Percentiles rank a stretch among this genome's conserved stretches.
phyloP scores from a whole-genome alignment of 495 filamentous ascomycete species.

The Annulohypoxylon nitens region DNA sequence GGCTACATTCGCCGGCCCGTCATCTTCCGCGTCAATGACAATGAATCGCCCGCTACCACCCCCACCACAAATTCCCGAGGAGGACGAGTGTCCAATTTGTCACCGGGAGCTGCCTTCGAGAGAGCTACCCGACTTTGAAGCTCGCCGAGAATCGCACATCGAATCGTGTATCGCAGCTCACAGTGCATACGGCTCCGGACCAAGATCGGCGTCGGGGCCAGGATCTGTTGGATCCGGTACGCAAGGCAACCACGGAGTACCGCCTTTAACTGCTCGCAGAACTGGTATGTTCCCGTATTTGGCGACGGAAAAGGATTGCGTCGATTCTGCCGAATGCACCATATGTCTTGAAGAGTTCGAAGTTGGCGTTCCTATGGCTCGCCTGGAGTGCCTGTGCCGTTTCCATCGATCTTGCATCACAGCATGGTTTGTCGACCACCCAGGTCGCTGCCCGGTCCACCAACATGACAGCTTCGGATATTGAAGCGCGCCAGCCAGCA shows the following conservation, averaged over 20 bases:
- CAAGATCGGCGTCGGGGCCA: conserved; percentile 22
- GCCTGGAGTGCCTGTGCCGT: conserved; percentile 92
- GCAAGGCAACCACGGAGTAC: conserved; percentile 33
- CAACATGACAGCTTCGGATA: conserved; percentile 65
- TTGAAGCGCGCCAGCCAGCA: conserved; percentile 29
- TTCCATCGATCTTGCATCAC: conserved; percentile 83
- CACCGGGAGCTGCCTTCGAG: conserved; percentile 79
- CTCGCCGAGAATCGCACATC: conserved; percentile 80
- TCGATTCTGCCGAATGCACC: conserved; percentile 85
- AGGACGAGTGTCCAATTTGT: conserved; percentile 93
- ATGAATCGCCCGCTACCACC: conserved; percentile 48
- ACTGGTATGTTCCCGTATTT: conserved; percentile 72
- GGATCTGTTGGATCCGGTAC: conserved; percentile 22
- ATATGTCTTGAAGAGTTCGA: conserved; percentile 98
- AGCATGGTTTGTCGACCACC: conserved; percentile 65
- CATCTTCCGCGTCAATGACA: conserved; percentile 49
- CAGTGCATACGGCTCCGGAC: conserved; percentile 53
- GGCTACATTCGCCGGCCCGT: conserved; percentile 45
- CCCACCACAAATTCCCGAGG: conserved; percentile 70
- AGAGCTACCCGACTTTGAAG: conserved; percentile 68
- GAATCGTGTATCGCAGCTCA: conserved; percentile 76
- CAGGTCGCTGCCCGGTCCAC: conserved; percentile 68
- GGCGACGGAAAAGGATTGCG: conserved; percentile 93
- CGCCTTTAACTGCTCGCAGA: conserved; percentile 52
- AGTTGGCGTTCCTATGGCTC: conserved; percentile 82